phyloP scores from a whole-genome alignment of 768 basidiomycete genomes.

The Chalciporus sphaerocephalus region DNA sequence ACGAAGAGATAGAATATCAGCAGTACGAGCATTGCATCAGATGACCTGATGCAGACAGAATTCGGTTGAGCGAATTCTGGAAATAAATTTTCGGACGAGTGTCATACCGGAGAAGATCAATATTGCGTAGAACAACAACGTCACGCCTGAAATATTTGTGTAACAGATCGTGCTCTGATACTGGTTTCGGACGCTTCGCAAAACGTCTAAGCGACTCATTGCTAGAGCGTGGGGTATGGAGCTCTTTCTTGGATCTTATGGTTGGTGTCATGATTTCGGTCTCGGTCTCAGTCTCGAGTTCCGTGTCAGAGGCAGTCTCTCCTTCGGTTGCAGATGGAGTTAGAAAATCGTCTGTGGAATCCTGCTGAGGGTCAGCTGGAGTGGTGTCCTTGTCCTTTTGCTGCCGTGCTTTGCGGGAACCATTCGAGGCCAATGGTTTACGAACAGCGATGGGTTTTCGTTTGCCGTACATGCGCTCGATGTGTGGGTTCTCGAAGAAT shows the following conservation, averaged over 20 bases:
- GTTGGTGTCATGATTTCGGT: conserved; percentile 34
- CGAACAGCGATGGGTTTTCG: conserved; percentile 87
- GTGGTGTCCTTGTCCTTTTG: conserved; percentile 12
- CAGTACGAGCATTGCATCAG: conserved; percentile 78
- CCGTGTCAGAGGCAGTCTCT: conserved; percentile 70
- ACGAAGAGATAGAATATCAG: conserved; percentile 64
- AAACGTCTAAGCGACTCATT: conserved; percentile 4
- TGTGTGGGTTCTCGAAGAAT: conserved; percentile 97
- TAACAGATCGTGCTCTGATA: conserved; percentile 84
- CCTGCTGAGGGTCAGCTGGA: conserved; percentile 14
- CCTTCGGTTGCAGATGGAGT: conserved; percentile 69
- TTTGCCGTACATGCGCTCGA: conserved; percentile 90
- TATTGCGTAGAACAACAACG: conserved; percentile 69
- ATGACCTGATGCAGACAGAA: conserved; percentile 50
- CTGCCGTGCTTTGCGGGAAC: conserved; percentile 11
- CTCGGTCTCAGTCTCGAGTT: conserved; percentile 60
- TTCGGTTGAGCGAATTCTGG: conserved; percentile 20
- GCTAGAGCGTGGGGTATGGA: background rate
- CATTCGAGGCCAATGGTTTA: conserved; percentile 48
- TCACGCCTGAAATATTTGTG: conserved; percentile 91
- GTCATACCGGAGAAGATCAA: conserved; percentile 80
- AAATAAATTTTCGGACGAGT: background rate
- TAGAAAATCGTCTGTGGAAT: conserved; percentile 33
- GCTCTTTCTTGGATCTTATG: conserved; percentile 3
- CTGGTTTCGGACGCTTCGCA: conserved; percentile 5